Percentiles rank a stretch among this genome's conserved stretches.
phyloP scores from a whole-genome alignment of 2,329 filamentous ascomycete genomes.

The Sordariomycetes sp. region DNA sequence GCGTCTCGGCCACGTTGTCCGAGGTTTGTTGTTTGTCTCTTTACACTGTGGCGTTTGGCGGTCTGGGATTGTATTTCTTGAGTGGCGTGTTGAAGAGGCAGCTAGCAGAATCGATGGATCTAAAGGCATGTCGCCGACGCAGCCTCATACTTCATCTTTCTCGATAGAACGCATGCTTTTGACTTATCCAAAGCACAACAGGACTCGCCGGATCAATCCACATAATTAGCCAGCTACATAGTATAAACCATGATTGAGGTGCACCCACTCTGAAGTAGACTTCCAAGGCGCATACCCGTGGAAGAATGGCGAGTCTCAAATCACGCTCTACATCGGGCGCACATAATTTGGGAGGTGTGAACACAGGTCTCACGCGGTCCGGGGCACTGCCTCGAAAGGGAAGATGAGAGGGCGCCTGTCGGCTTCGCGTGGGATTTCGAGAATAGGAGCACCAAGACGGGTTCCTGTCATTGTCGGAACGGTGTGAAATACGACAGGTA shows the following conservation, averaged over 20 bases:
- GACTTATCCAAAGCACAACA: neutral
- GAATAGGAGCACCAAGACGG: no score
- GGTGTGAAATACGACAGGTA: no score
- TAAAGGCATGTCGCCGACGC: neutral
- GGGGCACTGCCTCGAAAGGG: no score
- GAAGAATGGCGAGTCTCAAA: no score
- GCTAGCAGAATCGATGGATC: neutral
- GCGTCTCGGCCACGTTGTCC: neutral
- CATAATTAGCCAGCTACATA: neutral
- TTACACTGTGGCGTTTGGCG: neutral
- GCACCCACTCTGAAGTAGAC: neutral
- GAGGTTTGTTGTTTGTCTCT: neutral
- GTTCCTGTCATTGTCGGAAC: no score
- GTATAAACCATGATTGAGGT: neutral
- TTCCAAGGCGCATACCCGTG: neutral
- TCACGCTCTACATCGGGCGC: no score
- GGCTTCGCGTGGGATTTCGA: no score
- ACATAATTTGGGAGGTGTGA: neutral
- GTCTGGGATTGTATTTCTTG: neutral
- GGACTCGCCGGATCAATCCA: neutral
- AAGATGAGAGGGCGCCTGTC: no score
- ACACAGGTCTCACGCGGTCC: no score
- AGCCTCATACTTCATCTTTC: neutral
- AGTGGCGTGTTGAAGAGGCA: neutral
- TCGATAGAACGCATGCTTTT: no score